Evolutionary conservation across 495 filamentous ascomycete species (phyloP).

Genomic region (Apodospora peruviana): DNA sequence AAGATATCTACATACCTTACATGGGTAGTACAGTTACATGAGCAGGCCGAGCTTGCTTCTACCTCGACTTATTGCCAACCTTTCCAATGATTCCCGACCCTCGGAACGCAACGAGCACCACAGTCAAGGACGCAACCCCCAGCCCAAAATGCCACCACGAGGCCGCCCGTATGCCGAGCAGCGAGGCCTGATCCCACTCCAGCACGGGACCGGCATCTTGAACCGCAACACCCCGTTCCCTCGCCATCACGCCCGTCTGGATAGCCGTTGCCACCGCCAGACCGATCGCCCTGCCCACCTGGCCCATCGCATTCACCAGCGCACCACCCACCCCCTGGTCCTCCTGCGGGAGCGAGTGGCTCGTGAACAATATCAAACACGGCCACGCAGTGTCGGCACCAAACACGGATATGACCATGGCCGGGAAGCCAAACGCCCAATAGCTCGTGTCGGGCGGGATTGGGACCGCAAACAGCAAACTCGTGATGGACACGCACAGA

Average conservation of each 20-base stretch:
- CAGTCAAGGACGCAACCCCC: slow-evolving; percentile 25
- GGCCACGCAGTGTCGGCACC: slow-evolving; percentile 57
- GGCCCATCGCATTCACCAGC: slow-evolving; percentile 54
- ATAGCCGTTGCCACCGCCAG: slow-evolving; percentile 54
- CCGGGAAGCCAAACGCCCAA: slow-evolving; percentile 55
- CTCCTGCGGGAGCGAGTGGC: slow-evolving; percentile 48
- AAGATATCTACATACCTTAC: too few relatives aligned
- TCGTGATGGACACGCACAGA: slow-evolving; percentile 39
- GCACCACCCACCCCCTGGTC: slow-evolving; percentile 59
- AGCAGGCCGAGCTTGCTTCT: too few relatives aligned
- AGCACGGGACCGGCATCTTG: slow-evolving; percentile 28
- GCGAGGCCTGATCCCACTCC: slow-evolving; percentile 35
- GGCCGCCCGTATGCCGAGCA: slow-evolving; percentile 47
- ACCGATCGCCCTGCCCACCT: slow-evolving; percentile 52
- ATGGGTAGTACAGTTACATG: too few relatives aligned
- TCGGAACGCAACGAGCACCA: slow-evolving; percentile 37
- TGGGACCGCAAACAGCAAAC: slow-evolving; percentile 51
- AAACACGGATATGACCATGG: slow-evolving; percentile 53
- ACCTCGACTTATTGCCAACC: too few relatives aligned
- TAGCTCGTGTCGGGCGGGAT: slow-evolving; percentile 49
- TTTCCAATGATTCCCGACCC: slow-evolving; percentile 42
- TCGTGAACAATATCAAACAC: slow-evolving; percentile 53
- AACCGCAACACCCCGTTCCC: slow-evolving; percentile 32
- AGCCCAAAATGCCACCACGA: slow-evolving; percentile 49
- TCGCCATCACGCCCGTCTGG: slow-evolving; percentile 49